Conservation (phyloP, 1,284 basidiomycete species). For the Rhodotorula sp. region DNA sequence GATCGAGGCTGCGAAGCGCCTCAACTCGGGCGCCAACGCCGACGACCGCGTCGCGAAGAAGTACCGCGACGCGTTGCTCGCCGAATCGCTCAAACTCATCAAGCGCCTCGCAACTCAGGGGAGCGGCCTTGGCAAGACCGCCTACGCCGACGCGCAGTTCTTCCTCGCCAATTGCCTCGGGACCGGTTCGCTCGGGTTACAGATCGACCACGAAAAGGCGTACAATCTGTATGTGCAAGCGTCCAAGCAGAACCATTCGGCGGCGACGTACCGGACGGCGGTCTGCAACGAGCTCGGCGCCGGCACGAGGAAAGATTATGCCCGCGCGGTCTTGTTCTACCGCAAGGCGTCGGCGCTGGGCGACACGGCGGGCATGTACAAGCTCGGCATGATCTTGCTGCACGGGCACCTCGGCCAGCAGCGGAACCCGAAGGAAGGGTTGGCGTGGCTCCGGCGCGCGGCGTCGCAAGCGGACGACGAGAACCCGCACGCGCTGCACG, state of each 20-base stretch:
- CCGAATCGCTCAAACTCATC: constrained; percentile 87
- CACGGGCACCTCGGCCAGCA: constrained; percentile 80
- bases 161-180: constrained; percentile 98
- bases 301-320: constrained; percentile 85
- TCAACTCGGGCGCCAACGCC: constrained; percentile 43
- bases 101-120: constrained; percentile 87
- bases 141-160: constrained; percentile 97
- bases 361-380: constrained; percentile 99
- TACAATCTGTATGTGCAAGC: constrained; percentile 99
- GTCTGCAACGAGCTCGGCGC: constrained; percentile 99
- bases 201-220: constrained; percentile 95
- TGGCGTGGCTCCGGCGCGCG: constrained; percentile 91
- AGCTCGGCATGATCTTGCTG: constrained; percentile 92
- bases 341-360: constrained; percentile 93
- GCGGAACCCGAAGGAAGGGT: constrained; percentile 83
- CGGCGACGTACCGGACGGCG: constrained; percentile 93
- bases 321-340: constrained; percentile 90
- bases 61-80: constrained; percentile 83
- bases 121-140: constrained; percentile 53
- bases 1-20: constrained; percentile 95
- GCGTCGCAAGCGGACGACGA: constrained; percentile 97
- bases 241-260: constrained; percentile 92
- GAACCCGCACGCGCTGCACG: constrained; percentile 95
- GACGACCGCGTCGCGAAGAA: constrained; percentile 55
- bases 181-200: constrained; percentile 87